Conservation (phyloP, 495 filamentous ascomycete genomes). For the Paragyromitra xinjiangensis region DNA sequence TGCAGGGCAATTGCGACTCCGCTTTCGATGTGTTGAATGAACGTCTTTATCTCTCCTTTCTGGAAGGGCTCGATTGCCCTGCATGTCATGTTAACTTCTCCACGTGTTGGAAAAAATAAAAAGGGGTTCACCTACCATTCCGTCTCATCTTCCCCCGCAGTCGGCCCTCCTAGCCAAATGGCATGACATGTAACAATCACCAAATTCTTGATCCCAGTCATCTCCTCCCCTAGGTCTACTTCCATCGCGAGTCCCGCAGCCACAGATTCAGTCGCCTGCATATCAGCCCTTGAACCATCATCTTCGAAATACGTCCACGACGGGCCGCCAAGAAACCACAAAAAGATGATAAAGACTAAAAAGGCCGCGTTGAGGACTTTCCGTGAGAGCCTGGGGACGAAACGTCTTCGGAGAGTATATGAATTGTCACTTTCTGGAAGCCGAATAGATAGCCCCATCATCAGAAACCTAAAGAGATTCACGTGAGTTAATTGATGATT, state of each 20-base stretch:
- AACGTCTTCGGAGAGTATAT: conserved; percentile 17
- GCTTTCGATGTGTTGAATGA: conserved; percentile 73
- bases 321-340: conserved; percentile 27
- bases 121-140: conserved; percentile 68
- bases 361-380: conserved; percentile 23
- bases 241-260: background rate
- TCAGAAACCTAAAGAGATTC: conserved; percentile 1
- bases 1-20: conserved; percentile 63
- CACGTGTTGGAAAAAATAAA: background rate
- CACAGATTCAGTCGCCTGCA: background rate
- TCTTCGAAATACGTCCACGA: background rate
- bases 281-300: background rate
- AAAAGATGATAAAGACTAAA: conserved; percentile 25
- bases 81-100: background rate
- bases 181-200: conserved; percentile 84
- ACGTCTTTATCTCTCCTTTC: conserved; percentile 74
- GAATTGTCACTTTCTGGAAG: conserved; percentile 36
- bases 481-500: conserved; percentile 5
- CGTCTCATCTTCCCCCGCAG: conserved; percentile 65
- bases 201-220: conserved; percentile 58
- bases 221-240: conserved; percentile 26
- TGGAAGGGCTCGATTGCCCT: conserved; percentile 68
- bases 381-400: conserved; percentile 24
- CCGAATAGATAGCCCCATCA: conserved; percentile 52
- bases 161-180: conserved; percentile 75